Conservation (phyloP, 345 rosid species). For the Corchorus capsularis region DNA sequence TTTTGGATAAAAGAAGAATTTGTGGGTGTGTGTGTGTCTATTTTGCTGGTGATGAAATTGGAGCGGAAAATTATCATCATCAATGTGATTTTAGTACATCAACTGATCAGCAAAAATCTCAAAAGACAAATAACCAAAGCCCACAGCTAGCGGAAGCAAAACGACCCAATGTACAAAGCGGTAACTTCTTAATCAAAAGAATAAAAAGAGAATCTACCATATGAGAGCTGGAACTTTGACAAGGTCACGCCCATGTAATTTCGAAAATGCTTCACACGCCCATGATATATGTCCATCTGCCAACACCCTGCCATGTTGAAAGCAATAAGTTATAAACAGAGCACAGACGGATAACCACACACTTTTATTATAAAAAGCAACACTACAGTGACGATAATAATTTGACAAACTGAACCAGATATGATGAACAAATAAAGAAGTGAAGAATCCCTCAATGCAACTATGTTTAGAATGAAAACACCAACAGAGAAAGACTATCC, state of each 20-base stretch:
- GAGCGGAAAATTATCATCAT: too few relatives aligned
- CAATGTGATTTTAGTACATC: too few relatives aligned
- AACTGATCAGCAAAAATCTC: not conserved
- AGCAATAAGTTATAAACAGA: not conserved
- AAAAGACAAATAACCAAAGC: not conserved
- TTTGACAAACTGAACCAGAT: too few relatives aligned
- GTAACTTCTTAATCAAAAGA: constrained; percentile 6
- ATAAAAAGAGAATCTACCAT: constrained; percentile 49
- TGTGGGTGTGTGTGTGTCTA: too few relatives aligned
- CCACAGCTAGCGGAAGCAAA: not conserved
- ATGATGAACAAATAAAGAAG: too few relatives aligned
- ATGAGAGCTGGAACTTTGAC: constrained; percentile 61
- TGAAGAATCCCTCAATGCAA: too few relatives aligned
- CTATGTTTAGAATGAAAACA: too few relatives aligned
- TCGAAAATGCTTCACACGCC: constrained; percentile 97
- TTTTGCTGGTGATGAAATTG: not conserved
- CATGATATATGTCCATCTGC: constrained; percentile 99
- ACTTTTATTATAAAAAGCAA: not conserved
- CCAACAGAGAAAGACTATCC: too few relatives aligned
- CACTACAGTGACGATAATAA: not conserved
- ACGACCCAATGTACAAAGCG: not conserved
- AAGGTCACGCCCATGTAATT: constrained; percentile 71
- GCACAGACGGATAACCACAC: not conserved
- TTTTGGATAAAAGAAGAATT: too few relatives aligned
- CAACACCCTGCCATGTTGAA: constrained; percentile 59